A percentile compares a stretch with the other conserved stretches of the same genome.
Evolutionary conservation across 352 stramenopile genomes (phyloP).

Genomic region (Globisporangium okanoganense): DNA sequence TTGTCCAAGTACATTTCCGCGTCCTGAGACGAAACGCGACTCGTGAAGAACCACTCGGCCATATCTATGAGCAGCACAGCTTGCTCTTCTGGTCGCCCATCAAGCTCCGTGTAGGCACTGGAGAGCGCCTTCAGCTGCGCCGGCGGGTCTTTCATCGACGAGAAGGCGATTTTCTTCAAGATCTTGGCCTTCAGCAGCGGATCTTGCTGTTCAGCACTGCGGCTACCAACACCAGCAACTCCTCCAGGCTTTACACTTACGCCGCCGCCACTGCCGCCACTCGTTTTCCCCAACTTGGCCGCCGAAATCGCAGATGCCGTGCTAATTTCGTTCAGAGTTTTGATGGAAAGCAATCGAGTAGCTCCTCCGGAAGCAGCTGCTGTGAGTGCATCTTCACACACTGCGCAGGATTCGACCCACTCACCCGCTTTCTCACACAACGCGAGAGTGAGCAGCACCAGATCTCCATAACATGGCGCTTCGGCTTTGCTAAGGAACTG

Average conservation of each 20-base stretch:
- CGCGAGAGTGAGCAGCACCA: constrained; percentile 50
- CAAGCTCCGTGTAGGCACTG: constrained; percentile 54
- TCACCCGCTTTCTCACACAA: constrained; percentile 44
- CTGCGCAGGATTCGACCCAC: constrained; percentile 37
- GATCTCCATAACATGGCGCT: constrained; percentile 32
- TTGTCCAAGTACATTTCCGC: constrained; percentile 50
- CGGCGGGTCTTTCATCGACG: constrained; percentile 49
- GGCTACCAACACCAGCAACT: constrained; percentile 14
- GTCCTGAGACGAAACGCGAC: constrained; percentile 56
- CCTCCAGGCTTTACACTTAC: constrained; percentile 3
- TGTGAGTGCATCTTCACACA: constrained; percentile 32
- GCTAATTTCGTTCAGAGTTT: constrained; percentile 47
- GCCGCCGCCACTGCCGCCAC: constrained; percentile 6
- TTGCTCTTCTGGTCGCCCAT: constrained; percentile 57
- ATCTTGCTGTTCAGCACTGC: constrained; percentile 35
- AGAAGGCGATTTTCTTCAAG: constrained; percentile 59
- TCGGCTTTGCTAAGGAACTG: constrained; percentile 21
- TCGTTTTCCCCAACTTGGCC: constrained; percentile 48
- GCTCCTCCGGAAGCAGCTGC: constrained; percentile 12
- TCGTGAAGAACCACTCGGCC: constrained; percentile 82
- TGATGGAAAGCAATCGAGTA: constrained; percentile 10
- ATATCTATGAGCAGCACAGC: constrained; percentile 71
- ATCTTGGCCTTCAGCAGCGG: constrained; percentile 57
- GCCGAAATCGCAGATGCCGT: constrained; percentile 45
- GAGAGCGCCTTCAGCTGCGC: constrained; percentile 55